phyloP scores from a whole-genome alignment of 495 filamentous ascomycete species.

The Xylaria nigripes region DNA sequence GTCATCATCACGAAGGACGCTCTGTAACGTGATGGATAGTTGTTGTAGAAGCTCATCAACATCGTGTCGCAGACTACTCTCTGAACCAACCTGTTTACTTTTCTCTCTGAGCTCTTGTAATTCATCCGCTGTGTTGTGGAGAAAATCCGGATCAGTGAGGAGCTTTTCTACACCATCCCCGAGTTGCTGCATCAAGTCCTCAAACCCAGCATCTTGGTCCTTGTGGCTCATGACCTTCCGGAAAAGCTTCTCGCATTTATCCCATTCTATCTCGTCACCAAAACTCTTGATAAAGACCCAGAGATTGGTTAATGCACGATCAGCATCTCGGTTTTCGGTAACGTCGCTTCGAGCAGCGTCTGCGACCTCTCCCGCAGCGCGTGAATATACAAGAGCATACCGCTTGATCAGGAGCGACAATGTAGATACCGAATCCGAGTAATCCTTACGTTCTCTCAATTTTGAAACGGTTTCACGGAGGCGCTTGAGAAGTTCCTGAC shows the following conservation, averaged over 20 bases:
- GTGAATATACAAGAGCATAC: conserved; percentile 70
- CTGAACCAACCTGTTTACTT: conserved; percentile 52
- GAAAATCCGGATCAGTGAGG: conserved; percentile 78
- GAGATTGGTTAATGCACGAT: conserved; percentile 66
- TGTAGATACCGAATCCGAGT: conserved; percentile 76
- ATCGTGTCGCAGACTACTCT: conserved; percentile 61
- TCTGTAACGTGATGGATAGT: conserved; percentile 55
- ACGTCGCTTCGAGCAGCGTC: conserved; percentile 59
- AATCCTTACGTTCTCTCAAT: conserved; percentile 67
- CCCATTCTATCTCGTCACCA: conserved; percentile 67
- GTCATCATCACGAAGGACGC: conserved; percentile 60
- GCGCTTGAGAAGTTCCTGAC: conserved; percentile 62
- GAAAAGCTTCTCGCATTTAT: conserved; percentile 57
- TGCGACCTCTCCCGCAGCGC: conserved; percentile 55
- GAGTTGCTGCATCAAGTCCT: conserved; percentile 62
- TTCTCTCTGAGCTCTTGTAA: conserved; percentile 63
- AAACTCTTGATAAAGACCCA: conserved; percentile 72
- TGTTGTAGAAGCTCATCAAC: conserved; percentile 66
- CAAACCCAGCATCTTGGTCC: conserved; percentile 74
- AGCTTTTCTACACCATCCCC: conserved; percentile 68
- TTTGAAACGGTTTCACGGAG: conserved; percentile 69
- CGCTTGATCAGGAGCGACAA: conserved; percentile 65
- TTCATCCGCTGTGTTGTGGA: conserved; percentile 61
- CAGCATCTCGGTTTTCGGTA: conserved; percentile 62
- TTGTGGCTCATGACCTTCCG: conserved; percentile 65